Percentiles rank a stretch among this genome's conserved stretches.
Conservation (phyloP, 257 asterid genomes). For the Mentha longifolia region DNA sequence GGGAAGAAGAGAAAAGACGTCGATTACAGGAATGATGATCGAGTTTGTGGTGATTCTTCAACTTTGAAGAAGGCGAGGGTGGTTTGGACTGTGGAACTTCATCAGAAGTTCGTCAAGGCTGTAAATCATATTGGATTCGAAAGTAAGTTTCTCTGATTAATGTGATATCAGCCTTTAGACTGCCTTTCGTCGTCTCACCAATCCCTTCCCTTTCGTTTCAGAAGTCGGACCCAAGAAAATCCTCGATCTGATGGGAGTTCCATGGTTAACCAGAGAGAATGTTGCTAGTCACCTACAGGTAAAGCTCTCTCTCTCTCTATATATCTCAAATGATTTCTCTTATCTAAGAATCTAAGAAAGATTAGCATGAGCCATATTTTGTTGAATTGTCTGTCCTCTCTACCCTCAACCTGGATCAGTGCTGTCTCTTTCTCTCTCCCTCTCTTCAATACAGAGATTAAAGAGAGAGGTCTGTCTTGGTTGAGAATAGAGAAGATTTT, state of each 20-base stretch:
- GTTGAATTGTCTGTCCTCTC: neutral
- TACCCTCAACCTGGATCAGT: neutral
- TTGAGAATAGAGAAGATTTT: too few species aligned
- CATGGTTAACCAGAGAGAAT: conserved; percentile 87
- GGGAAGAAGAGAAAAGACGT: conserved; percentile 68
- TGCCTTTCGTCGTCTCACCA: neutral
- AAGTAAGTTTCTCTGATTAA: conserved; percentile 53
- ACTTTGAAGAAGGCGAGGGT: conserved; percentile 78
- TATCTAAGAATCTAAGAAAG: neutral
- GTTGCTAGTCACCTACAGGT: conserved; percentile 98
- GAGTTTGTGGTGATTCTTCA: conserved; percentile 48
- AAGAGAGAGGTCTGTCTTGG: too few species aligned
- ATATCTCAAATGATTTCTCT: neutral
- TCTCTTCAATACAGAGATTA: neutral
- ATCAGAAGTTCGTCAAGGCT: conserved; percentile 91
- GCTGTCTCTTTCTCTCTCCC: too few species aligned
- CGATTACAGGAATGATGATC: conserved; percentile 57
- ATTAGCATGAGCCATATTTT: neutral
- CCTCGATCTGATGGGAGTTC: conserved; percentile 85
- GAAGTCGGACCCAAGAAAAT: conserved; percentile 96
- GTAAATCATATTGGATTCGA: conserved; percentile 84
- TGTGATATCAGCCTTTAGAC: neutral
- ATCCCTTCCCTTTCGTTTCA: conserved; percentile 32
- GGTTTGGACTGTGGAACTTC: conserved; percentile 92
- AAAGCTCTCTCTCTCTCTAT: conserved; percentile 18